These are phyloP conservation scores for Violaceomyces palustris DNA, from an alignment of 1,284 basidiomycete genomes.

Conservation along the genomic window DNA sequence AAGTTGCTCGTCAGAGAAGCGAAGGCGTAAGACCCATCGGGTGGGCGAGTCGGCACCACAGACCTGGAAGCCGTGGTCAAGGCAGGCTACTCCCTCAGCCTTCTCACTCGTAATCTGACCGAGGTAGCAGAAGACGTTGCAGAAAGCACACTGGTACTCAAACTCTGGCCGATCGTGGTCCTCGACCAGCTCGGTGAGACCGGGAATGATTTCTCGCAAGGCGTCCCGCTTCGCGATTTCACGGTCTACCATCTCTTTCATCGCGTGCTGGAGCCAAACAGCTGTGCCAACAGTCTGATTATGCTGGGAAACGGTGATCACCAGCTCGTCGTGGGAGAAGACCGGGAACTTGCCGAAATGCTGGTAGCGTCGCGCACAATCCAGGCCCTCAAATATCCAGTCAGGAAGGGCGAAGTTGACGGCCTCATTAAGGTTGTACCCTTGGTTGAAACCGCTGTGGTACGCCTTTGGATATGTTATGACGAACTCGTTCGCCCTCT, in stretches of 20 bases:
- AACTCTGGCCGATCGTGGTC: slow-evolving; percentile 80
- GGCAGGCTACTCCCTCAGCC: slow-evolving; percentile 68
- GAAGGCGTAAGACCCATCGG: slow-evolving; percentile 65
- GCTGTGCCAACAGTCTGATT: slow-evolving; percentile 89
- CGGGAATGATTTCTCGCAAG: slow-evolving; percentile 56
- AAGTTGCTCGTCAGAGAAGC: slow-evolving; percentile 76
- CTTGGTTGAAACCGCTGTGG: slow-evolving; percentile 97
- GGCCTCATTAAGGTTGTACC: slow-evolving; percentile 96
- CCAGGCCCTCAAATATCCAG: slow-evolving; percentile 81
- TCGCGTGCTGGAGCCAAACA: slow-evolving; percentile 68
- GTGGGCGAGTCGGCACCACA: slow-evolving; percentile 66
- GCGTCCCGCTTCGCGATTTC: slow-evolving; percentile 67
- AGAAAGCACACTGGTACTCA: slow-evolving; percentile 87
- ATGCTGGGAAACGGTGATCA: slow-evolving; percentile 90
- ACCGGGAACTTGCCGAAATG: slow-evolving; percentile 87
- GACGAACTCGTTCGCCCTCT: slow-evolving; percentile 87
- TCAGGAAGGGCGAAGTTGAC: slow-evolving; percentile 98
- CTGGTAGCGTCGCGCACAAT: slow-evolving; percentile 78
- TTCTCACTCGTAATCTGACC: slow-evolving; percentile 69
- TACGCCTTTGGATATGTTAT: slow-evolving; percentile 98
- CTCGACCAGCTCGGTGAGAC: slow-evolving; percentile 67
- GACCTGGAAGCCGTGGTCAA: slow-evolving; percentile 73
- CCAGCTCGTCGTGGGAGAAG: slow-evolving; percentile 94
- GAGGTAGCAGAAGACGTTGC: slow-evolving; percentile 93
- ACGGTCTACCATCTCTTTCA: slow-evolving; percentile 81